Evolutionary conservation across 176 grass and related monocot species (phyloP).

Genomic region (Melocanna baccifera): DNA sequence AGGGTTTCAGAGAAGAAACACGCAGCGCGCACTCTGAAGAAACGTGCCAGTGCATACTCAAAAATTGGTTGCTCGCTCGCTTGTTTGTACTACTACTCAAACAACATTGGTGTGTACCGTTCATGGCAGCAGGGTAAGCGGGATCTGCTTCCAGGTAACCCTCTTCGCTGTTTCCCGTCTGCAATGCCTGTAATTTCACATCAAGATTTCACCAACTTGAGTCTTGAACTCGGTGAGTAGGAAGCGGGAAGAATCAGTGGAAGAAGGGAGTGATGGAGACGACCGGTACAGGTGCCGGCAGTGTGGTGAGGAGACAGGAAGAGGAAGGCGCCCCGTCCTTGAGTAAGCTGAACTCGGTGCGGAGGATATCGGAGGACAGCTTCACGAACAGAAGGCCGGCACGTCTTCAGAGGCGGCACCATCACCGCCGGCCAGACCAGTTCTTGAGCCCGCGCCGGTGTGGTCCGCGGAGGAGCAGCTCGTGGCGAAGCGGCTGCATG

Average conservation of each 20-base stretch:
- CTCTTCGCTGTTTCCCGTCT: neutral
- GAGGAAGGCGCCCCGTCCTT: neutral
- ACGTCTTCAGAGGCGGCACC: neutral
- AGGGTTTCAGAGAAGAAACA: neutral
- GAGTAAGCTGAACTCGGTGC: conserved; percentile 20
- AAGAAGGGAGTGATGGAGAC: neutral
- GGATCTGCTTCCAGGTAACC: neutral
- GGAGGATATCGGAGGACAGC: conserved; percentile 23
- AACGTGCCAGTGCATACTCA: no score
- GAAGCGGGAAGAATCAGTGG: no score
- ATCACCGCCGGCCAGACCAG: neutral
- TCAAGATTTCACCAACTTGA: neutral
- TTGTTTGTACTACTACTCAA: no score
- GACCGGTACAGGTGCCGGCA: neutral
- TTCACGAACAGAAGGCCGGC: neutral
- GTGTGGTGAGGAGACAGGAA: neutral
- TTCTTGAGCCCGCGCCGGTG: neutral
- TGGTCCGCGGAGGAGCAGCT: neutral
- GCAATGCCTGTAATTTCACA: neutral
- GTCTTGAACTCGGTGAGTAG: no score
- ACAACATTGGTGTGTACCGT: no score
- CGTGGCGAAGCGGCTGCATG: neutral
- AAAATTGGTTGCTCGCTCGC: neutral
- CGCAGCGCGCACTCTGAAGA: neutral
- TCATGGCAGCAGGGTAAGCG: conserved; percentile 42